phyloP scores from a whole-genome alignment of 2,329 filamentous ascomycete species.

The Calonectria multiphialidica region DNA sequence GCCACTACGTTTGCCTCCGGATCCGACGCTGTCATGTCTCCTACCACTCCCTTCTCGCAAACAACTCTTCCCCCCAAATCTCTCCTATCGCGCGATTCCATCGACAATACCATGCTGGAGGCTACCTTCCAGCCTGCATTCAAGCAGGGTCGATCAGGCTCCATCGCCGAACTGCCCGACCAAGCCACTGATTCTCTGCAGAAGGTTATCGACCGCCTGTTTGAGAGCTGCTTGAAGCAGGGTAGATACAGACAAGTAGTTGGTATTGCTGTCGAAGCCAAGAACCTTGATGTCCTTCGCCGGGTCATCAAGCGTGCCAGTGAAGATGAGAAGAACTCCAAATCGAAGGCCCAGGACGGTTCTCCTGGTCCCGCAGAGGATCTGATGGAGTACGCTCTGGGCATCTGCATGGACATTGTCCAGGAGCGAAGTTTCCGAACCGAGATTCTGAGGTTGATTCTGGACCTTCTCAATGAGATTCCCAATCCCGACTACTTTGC shows the following conservation, averaged over 20 bases:
- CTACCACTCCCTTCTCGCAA: conserved; percentile 95
- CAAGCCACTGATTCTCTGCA: conserved; percentile 84
- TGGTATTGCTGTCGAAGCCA: conserved; percentile 94
- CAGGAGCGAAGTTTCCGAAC: conserved; percentile 89
- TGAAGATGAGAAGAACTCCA: conserved; percentile 81
- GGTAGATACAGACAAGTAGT: conserved; percentile 96
- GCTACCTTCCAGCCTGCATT: conserved; percentile 65
- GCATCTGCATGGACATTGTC: conserved; percentile 97
- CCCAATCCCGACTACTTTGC: conserved; percentile 96
- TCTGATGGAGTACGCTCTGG: conserved; percentile 94
- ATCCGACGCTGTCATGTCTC: conserved; percentile 82
- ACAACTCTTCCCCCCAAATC: conserved; percentile 94
- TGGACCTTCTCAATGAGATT: conserved; percentile 95
- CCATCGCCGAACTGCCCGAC: conserved; percentile 75
- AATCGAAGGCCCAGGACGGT: conserved; percentile 64
- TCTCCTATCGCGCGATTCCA: conserved; percentile 85
- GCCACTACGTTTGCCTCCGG: conserved; percentile 83
- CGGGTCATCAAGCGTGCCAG: conserved; percentile 90
- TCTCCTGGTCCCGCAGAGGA: conserved; percentile 80
- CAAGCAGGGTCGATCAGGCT: conserved; percentile 67
- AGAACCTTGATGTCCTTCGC: conserved; percentile 88
- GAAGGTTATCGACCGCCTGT: conserved; percentile 86
- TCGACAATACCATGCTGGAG: conserved; percentile 73
- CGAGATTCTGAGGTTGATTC: conserved; percentile 88
- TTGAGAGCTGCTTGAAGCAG: conserved; percentile 88